Evolutionary conservation across 768 basidiomycete species (phyloP).

Genomic region (Termitomyces sp.): DNA sequence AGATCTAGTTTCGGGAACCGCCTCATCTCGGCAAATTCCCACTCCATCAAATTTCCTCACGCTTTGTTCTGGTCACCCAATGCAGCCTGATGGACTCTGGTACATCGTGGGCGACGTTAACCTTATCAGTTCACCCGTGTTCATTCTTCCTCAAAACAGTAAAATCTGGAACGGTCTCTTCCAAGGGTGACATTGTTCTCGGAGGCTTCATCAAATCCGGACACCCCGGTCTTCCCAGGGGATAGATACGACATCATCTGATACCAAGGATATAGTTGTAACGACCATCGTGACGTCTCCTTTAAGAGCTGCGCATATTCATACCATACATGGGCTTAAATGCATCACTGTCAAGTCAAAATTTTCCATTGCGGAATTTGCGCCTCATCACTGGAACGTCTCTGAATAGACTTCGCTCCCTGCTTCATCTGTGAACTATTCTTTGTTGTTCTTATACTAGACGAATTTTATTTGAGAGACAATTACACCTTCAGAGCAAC

Average conservation of each 20-base stretch:
- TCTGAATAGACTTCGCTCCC: neutral
- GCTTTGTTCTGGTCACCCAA: neutral
- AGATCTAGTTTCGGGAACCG: slow-evolving; percentile 8
- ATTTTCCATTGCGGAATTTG: neutral
- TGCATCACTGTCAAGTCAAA: neutral
- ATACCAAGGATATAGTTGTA: neutral
- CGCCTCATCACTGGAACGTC: neutral
- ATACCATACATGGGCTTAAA: neutral
- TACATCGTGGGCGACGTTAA: neutral
- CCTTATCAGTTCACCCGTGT: neutral
- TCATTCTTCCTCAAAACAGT: neutral
- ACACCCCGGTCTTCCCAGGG: slow-evolving; percentile 4
- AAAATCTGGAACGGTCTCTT: neutral
- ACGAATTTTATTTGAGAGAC: too few species aligned
- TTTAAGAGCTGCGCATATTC: neutral
- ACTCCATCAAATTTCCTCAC: neutral
- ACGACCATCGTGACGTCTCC: neutral
- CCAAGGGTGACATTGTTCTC: neutral
- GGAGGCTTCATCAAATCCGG: slow-evolving; percentile 1
- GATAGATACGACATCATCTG: neutral
- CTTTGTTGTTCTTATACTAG: neutral
- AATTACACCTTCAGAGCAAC: too few species aligned
- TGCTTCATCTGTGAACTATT: neutral
- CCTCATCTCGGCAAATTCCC: neutral
- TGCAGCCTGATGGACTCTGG: neutral